A percentile compares a stretch with the other conserved stretches of the same genome.
Evolutionary conservation across 1,284 basidiomycete species (phyloP).

Genomic region (Cystobasidium slooffiae): DNA sequence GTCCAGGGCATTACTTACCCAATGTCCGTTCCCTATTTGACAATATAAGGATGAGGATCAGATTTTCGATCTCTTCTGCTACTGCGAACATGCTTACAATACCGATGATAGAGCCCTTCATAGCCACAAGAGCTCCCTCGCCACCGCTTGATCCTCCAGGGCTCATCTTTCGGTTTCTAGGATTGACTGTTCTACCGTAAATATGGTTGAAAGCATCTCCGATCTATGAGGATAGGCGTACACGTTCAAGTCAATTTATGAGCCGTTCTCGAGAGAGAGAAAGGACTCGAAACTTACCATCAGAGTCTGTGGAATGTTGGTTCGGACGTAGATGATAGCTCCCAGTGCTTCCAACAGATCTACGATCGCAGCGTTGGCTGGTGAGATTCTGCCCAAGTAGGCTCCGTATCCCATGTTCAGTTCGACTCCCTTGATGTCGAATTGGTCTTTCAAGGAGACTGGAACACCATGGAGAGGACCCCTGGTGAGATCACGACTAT

Average conservation of each 20-base stretch:
- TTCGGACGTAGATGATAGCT: slow-evolving; percentile 53
- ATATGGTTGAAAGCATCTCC: slow-evolving; percentile 52
- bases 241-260: neutral
- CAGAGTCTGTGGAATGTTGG: slow-evolving; percentile 52
- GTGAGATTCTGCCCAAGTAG: slow-evolving; percentile 40
- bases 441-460: slow-evolving; percentile 62
- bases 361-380: slow-evolving; percentile 40
- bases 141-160: slow-evolving; percentile 58
- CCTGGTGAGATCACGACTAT: slow-evolving; percentile 48
- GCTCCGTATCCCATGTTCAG: slow-evolving; percentile 53
- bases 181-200: slow-evolving; percentile 57
- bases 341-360: slow-evolving; percentile 52
- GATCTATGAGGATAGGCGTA: neutral
- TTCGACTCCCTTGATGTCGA: slow-evolving; percentile 58
- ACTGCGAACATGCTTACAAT: slow-evolving; percentile 43
- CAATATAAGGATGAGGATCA: neutral
- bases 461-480: slow-evolving; percentile 70
- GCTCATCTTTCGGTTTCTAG: slow-evolving; percentile 57
- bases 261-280: neutral
- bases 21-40: neutral
- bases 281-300: slow-evolving; percentile 28
- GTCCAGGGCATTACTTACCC: neutral
- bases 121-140: slow-evolving; percentile 58
- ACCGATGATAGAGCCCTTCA: slow-evolving; percentile 55
- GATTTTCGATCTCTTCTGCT: too few relatives aligned